Evolutionary conservation across 148 eudicot species (phyloP).

Genomic region (Vaccinium vitisidaea): DNA sequence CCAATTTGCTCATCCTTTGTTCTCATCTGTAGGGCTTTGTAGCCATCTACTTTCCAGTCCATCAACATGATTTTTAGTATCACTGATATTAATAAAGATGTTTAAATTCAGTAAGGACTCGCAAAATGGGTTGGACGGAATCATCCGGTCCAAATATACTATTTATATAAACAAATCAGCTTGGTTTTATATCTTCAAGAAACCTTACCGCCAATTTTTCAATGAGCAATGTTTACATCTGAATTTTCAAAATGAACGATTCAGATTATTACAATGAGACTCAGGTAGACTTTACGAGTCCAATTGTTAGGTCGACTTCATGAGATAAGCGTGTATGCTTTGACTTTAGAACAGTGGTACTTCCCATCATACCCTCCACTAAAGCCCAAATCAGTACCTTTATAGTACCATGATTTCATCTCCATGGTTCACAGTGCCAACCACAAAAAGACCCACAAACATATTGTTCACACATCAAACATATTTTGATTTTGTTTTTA

Average conservation of each 20-base stretch:
- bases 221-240: too few relatives aligned
- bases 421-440: constrained; percentile 19
- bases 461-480: background rate
- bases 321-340: background rate
- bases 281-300: too few relatives aligned
- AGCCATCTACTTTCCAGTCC: background rate
- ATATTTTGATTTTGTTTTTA: background rate
- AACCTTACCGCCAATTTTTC: too few relatives aligned
- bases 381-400: background rate
- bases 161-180: too few relatives aligned
- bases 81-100: too few relatives aligned
- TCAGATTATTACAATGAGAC: too few relatives aligned
- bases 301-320: background rate
- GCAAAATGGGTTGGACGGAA: background rate
- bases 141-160: background rate
- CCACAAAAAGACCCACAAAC: background rate
- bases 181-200: too few relatives aligned
- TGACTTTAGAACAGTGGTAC: background rate
- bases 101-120: too few relatives aligned
- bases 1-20: too few relatives aligned
- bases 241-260: too few relatives aligned
- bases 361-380: constrained; percentile 25
- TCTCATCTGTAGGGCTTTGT: background rate
- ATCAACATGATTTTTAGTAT: background rate
- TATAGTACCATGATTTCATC: background rate